Base-by-base conservation (phyloP, 805 yeast genomes). In the Candida patagonica region DNA sequence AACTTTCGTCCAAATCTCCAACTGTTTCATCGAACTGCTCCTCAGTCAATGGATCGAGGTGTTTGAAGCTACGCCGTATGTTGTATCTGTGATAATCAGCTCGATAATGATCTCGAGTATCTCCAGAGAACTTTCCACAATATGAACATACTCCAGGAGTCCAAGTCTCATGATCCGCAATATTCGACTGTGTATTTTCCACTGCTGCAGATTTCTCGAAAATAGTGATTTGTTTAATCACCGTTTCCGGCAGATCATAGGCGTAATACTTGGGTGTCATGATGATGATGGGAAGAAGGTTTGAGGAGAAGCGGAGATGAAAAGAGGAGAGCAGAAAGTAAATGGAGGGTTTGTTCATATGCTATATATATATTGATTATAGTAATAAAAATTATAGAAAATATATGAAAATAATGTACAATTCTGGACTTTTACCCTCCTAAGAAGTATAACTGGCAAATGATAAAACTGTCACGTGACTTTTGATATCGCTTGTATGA, bases 51-150 rank as follows among this genome's bases (percentile, higher is more conserved):
- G 73, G 62, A 0, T 63, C 55, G 35, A 73, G 59, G 0, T 71
- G 70, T 27, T 60, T 59, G 22, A 72, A 49, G 7, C 62, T 54
- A 40, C 88, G 63, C 54, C 78, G 78, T 39, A 73, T 46, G 53
- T 84, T 84, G 51, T 68, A 66, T 27, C 74, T 65, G 51, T 80
- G 78, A 17, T 68, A 63, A 49, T 78, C 84, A 0, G 77, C 64
- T 49, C 73, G 75, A 57, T 68, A 78, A 50, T 77, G 82, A 2
- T 52, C 57, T 42, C 66, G 43, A 1, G 40, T 27, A 17, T 37
- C 30, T n/a, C 35, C 33, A n/a, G 23, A 30, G 21, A 47, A 21
- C 26, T 17, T 17, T n/a, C 50, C 50, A 35, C 49, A 46, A 17
- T 29, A 29, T 6, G 40, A 32, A 31, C 51, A 48, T n/a, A 29